Base-by-base conservation (phyloP, 306 rosid genomes). In the Corylus heterophylla region DNA sequence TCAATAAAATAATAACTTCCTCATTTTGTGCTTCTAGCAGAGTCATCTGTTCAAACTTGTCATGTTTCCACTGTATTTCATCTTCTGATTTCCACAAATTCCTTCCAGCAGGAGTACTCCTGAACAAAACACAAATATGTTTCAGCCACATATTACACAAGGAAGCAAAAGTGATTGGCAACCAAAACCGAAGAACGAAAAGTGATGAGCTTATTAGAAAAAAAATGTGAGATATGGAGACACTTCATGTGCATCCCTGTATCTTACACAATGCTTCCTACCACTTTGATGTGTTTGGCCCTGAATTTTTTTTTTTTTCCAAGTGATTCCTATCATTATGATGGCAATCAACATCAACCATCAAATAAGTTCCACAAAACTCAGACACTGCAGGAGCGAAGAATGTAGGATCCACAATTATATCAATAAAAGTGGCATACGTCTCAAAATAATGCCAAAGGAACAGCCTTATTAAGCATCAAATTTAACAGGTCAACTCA, bases 1-100 rank as follows among this genome's bases (percentile, higher is more conserved):
- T 71, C 39, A 61, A 63, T 17, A 79, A 54, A n/a, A 63, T 66
- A 69, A 31, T 29, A 18, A 66, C 56, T 44, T 54, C 39, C 3
- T 54, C 27, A 54, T 31, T 2, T 12, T 51, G 54, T 5, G 20
- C n/a, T 81, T 48, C 84, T 63, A 55, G 69, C 71, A 31, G 55
- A 16, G 29, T 69, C 54, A 9, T 75, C 55, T 56, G 75, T 69
- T 81, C 84, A 59, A 75, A 81, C 72, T 59, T 81, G 80, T 70
- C 80, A 50, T 81, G 80, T 64, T 54, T 69, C 84, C 73, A 69
- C 66, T 49, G 52, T 63, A 12, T n/a, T 63, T 62, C 74, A 63
- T 51, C 71, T 35, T 61, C 25, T 31, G 45, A 37, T 25, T 69
- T 39, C 80, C 76, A 48, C 39, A 16, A 49, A 49, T 68, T 49